Conservation (phyloP, 2,329 filamentous ascomycete genomes). For the Xylariales sp. region DNA sequence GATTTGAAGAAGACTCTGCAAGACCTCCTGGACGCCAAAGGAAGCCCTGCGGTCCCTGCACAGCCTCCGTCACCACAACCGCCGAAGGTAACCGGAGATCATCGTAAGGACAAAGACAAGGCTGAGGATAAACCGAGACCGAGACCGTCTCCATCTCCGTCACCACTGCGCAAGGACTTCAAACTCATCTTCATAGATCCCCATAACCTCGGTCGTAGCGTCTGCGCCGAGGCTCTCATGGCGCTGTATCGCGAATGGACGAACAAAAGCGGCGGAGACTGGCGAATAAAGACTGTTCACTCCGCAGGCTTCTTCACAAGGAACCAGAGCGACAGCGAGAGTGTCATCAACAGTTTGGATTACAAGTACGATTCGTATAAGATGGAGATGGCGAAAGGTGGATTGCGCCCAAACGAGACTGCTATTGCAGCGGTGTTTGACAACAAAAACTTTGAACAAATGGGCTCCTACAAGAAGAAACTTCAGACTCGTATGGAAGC, state of each 20-base stretch:
- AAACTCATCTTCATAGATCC: constrained; percentile 5
- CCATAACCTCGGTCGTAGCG: not conserved
- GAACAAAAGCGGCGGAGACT: not conserved
- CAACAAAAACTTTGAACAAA: not conserved
- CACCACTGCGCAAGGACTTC: not conserved
- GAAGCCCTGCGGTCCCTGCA: not conserved
- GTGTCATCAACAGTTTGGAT: not conserved
- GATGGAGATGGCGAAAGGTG: not conserved
- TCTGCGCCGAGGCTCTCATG: not conserved
- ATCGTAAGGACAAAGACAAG: not conserved
- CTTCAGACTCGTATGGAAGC: not conserved
- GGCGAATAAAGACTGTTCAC: constrained; percentile 1
- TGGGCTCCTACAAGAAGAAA: not conserved
- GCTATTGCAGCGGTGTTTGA: not conserved
- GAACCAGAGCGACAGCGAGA: not conserved
- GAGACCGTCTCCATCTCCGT: not conserved
- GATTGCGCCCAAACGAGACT: not conserved
- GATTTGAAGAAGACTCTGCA: not conserved
- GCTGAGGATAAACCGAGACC: not conserved
- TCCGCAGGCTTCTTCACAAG: constrained; percentile 2
- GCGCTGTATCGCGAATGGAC: not conserved
- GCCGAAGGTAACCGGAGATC: not conserved
- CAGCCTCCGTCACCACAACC: not conserved
- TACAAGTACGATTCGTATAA: constrained; percentile 2
- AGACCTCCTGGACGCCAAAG: not conserved